A percentile compares a stretch with the other conserved stretches of the same genome.
Evolutionary conservation across 2,329 filamentous ascomycete species (phyloP).

Genomic region (Fusarium sp.): DNA sequence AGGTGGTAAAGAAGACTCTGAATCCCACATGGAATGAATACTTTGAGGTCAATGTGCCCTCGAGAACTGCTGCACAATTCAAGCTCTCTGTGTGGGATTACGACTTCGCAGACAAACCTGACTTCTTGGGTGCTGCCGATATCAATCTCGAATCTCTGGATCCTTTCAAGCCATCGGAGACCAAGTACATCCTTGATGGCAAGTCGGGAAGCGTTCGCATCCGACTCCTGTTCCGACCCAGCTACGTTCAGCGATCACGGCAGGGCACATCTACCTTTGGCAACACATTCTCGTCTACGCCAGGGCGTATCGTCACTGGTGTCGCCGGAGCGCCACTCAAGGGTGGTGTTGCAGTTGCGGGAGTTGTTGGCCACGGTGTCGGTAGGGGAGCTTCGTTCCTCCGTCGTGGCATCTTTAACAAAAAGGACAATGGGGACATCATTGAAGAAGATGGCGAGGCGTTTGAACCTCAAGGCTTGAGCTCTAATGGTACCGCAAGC

Average conservation of each 20-base stretch:
- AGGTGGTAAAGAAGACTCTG: constrained; percentile 95
- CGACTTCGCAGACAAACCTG: constrained; percentile 95
- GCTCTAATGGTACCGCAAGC: constrained; percentile 52
- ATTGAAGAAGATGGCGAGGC: constrained; percentile 60
- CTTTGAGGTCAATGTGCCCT: constrained; percentile 86
- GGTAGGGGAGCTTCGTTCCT: constrained; percentile 93
- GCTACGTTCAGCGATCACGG: constrained; percentile 86
- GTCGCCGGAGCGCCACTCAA: constrained; percentile 93
- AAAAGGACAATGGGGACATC: constrained; percentile 72
- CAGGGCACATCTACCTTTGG: constrained; percentile 95
- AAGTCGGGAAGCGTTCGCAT: constrained; percentile 88
- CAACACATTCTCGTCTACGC: constrained; percentile 85
- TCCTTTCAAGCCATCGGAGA: constrained; percentile 84
- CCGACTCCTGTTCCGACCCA: constrained; percentile 90
- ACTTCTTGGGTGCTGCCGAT: constrained; percentile 81
- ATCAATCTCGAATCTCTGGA: constrained; percentile 85
- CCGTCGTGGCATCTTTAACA: constrained; percentile 82
- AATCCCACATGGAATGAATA: constrained; percentile 96
- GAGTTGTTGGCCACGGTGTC: constrained; percentile 79
- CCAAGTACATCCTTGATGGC: constrained; percentile 81
- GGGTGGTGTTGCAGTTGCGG: constrained; percentile 82
- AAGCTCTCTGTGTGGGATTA: constrained; percentile 89
- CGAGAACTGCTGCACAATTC: constrained; percentile 87
- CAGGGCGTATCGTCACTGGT: constrained; percentile 86
- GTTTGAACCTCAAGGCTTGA: constrained; percentile 54